Evolutionary conservation across 345 rosid genomes (phyloP).

Genomic region (Chamaenerion angustifolium): DNA sequence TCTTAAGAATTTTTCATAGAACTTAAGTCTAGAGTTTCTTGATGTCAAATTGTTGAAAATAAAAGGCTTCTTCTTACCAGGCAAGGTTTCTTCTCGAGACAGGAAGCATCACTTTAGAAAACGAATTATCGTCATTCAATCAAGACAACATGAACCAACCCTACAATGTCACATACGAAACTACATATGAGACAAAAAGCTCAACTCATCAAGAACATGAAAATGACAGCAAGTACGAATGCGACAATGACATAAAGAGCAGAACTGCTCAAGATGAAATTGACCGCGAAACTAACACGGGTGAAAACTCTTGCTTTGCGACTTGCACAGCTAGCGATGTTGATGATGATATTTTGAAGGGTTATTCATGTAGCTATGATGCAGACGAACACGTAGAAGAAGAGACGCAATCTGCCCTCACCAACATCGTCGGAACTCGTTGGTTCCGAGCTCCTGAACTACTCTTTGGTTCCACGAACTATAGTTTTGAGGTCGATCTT

Average conservation of each 20-base stretch:
- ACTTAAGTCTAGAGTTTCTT: background rate
- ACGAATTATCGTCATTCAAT: constrained; percentile 21
- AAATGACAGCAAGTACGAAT: constrained; percentile 31
- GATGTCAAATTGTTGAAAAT: background rate
- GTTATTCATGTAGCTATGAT: constrained; percentile 35
- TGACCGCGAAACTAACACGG: constrained; percentile 51
- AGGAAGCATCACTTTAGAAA: constrained; percentile 28
- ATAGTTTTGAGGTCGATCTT: constrained; percentile 70
- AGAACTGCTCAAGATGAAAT: constrained; percentile 29
- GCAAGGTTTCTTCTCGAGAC: constrained; percentile 76
- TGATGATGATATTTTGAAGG: constrained; percentile 56
- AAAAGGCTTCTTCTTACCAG: constrained; percentile 21
- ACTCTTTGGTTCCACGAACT: constrained; percentile 72
- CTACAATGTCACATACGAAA: constrained; percentile 14
- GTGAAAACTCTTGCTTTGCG: constrained; percentile 75
- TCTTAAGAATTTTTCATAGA: background rate
- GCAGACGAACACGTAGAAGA: constrained; percentile 39
- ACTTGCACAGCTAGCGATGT: constrained; percentile 63
- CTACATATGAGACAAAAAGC: constrained; percentile 18
- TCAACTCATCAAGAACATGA: constrained; percentile 18
- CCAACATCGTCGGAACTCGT: constrained; percentile 92
- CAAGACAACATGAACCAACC: constrained; percentile 15
- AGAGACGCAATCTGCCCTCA: constrained; percentile 40
- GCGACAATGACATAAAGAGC: constrained; percentile 39
- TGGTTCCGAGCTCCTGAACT: constrained; percentile 95